Base-by-base conservation (phyloP, 371 early-diverging fungal genomes). In the Mortierella sp. region DNA sequence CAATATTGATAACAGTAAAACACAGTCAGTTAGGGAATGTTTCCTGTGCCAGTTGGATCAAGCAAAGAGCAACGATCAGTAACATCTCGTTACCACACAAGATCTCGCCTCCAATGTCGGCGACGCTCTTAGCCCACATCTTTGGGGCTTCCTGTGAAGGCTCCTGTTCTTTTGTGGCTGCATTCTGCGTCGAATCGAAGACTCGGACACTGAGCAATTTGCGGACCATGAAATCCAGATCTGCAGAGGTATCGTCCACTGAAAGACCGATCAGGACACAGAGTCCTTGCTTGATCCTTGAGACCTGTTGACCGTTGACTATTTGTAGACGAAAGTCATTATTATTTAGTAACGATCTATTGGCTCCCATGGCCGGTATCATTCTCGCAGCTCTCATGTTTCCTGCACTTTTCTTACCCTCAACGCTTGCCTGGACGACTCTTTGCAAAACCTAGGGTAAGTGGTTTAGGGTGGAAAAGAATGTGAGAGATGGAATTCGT, bases 251-350 rank as follows among this genome's bases (percentile, higher is more conserved):
- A 62, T 95, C 95, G 50, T 90, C 87, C 14, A 82, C 72, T 32
- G 84, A 86, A 53, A 95, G 87, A 4, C 94, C 94, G 7, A 94
- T 79, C 15, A 95, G 80, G 5, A 94, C 86, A 55, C 93, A 93
- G 9, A 95, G 58, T 2, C 95, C 95, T 43, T 84, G 81, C 39
- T 84, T 84, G 52, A 95, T 94, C 39, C 86, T 81, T 6, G 92
- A 84, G 21, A 95, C 88, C 14, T 90, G 82, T 21, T 81, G 65
- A 19, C 84, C 83, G 54, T 89, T 86, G 27, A 94, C 94, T 71
- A 23, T 3, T 11, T 6, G 17, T 24, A 6, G 21, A 28, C 9
- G 23, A 24, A 34, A 31, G n/a, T n/a, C n/a, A n/a, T n/a, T n/a
- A n/a, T n/a, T n/a, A n/a, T n/a, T n/a, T n/a, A n/a, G n/a, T n/a